These are phyloP conservation scores for Chenopodium quinoa DNA, from an alignment of 148 eudicot species.

Conservation along the genomic window DNA sequence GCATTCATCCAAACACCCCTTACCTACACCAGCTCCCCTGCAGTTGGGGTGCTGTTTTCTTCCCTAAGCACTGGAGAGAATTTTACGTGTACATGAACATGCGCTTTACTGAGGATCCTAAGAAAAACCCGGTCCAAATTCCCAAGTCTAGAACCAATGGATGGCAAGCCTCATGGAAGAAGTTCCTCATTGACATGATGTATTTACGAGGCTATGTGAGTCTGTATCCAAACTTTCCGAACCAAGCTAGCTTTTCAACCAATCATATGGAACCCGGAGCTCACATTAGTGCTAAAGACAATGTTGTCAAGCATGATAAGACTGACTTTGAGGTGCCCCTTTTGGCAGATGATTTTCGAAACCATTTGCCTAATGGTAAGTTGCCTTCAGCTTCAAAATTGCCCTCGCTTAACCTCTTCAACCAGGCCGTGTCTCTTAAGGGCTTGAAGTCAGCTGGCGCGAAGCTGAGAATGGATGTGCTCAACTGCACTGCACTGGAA, in stretches of 20 bases:
- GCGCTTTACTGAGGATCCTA: slow-evolving; percentile 89
- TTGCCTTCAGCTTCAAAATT: slow-evolving; percentile 81
- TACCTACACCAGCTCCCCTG: slow-evolving; percentile 91
- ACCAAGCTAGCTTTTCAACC: slow-evolving; percentile 86
- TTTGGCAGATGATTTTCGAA: slow-evolving; percentile 58
- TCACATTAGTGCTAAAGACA: slow-evolving; percentile 84
- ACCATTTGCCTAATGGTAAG: slow-evolving; percentile 67
- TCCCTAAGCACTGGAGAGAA: slow-evolving; percentile 97
- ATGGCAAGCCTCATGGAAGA: slow-evolving; percentile 99
- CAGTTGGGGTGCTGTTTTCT: slow-evolving; percentile 96
- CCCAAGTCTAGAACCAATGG: slow-evolving; percentile 93
- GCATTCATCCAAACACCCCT: slow-evolving; percentile 90
- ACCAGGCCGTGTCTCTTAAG: slow-evolving; percentile 77
- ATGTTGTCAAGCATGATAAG: slow-evolving; percentile 69
- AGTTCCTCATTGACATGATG: slow-evolving; percentile 96
- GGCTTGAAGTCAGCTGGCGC: slow-evolving; percentile 93
- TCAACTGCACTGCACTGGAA: slow-evolving; percentile 54
- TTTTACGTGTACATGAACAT: slow-evolving; percentile 98
- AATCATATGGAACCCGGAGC: slow-evolving; percentile 99
- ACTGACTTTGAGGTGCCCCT: slow-evolving; percentile 88
- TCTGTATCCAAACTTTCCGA: slow-evolving; percentile 84
- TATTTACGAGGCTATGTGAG: slow-evolving; percentile 85
- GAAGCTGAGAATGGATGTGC: slow-evolving; percentile 75
- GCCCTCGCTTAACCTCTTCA: slow-evolving; percentile 81
- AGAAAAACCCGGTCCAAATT: slow-evolving; percentile 87